These are phyloP conservation scores for Crucihimalaya himalaica DNA, from an alignment of 345 rosid species.

Conservation along the genomic window DNA sequence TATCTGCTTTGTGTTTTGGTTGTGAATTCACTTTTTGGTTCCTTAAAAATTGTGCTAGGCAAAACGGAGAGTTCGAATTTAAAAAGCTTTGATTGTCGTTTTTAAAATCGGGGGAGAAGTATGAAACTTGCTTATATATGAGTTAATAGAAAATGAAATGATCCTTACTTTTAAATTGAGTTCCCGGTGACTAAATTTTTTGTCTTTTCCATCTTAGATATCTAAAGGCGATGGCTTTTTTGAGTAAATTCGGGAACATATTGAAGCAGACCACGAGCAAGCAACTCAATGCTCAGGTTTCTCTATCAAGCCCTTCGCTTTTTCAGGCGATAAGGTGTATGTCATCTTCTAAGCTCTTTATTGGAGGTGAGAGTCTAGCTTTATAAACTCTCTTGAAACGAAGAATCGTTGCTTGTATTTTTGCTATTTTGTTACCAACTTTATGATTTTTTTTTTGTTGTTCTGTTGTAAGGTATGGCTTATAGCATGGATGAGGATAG, in stretches of 20 bases:
- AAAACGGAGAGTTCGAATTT: neutral
- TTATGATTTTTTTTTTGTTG: neutral
- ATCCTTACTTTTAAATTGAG: neutral
- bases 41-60: neutral
- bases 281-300: constrained; percentile 49
- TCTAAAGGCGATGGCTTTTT: constrained; percentile 64
- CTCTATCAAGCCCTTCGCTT: constrained; percentile 63
- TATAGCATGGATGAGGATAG: constrained; percentile 65
- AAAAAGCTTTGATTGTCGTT: constrained; percentile 12
- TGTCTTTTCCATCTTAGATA: neutral
- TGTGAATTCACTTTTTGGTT: neutral
- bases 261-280: constrained; percentile 64
- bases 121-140: neutral
- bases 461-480: constrained; percentile 61
- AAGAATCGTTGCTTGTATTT: neutral
- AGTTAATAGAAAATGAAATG: constrained; percentile 1
- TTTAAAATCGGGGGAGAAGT: neutral
- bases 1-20: neutral
- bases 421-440: neutral
- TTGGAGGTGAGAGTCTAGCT: constrained; percentile 62
- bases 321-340: constrained; percentile 73
- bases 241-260: constrained; percentile 70
- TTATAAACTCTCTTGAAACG: neutral
- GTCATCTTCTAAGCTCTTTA: constrained; percentile 76
- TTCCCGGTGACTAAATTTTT: neutral